Conservation (phyloP, 2,329 filamentous ascomycete genomes). For the Apiospora rasikravindrae region DNA sequence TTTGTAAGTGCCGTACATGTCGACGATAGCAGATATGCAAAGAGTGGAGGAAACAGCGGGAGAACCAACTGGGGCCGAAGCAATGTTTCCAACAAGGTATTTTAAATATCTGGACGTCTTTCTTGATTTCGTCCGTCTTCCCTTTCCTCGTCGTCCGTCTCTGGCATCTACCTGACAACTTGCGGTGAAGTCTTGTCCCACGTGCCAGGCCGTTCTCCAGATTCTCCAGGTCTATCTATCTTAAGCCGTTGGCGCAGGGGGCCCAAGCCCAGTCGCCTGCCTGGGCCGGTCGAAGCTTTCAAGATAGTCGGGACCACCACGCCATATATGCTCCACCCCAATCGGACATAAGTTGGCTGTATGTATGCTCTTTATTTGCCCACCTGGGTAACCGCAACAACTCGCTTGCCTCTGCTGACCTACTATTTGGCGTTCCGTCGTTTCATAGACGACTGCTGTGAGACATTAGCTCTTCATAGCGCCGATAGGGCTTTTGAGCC, state of each 20-base stretch:
- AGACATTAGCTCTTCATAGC: conserved; percentile 3
- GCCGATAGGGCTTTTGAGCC: neutral
- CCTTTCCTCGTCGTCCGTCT: neutral
- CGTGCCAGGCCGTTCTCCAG: conserved; percentile 3
- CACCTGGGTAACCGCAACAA: neutral
- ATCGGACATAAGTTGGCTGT: conserved; percentile 15
- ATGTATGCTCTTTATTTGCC: neutral
- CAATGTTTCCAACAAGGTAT: neutral
- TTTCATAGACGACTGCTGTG: neutral
- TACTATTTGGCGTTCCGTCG: neutral
- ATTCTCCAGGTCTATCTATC: conserved; percentile 4
- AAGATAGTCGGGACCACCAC: conserved; percentile 4
- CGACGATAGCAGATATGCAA: neutral
- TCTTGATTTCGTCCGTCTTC: neutral
- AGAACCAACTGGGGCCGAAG: neutral
- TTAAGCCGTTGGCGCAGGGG: conserved; percentile 9
- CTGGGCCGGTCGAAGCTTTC: neutral
- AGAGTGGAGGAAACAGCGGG: neutral
- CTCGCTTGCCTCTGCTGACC: conserved; percentile 5
- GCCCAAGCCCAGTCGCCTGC: neutral
- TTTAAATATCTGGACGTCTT: neutral
- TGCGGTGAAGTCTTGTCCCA: conserved; percentile 12
- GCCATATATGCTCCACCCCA: neutral
- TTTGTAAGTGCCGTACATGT: conserved; percentile 15
- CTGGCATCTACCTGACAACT: neutral